phyloP scores from a whole-genome alignment of 129 eudicot species.

The Saussurea involucrata region DNA sequence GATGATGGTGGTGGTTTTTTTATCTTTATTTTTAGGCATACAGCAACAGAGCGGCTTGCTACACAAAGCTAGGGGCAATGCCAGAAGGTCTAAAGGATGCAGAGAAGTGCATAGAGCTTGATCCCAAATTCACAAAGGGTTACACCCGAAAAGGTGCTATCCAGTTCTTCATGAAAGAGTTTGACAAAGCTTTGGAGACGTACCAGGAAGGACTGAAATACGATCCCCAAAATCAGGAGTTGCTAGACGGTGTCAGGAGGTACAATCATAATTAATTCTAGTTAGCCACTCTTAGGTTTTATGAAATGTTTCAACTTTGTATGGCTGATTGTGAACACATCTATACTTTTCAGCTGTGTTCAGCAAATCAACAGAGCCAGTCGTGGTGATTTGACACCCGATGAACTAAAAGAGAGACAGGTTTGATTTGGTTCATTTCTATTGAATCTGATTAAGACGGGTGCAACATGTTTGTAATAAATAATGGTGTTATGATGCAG shows the following conservation, averaged over 20 bases:
- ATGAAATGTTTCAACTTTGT: background rate
- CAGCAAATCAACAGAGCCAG: conserved; percentile 85
- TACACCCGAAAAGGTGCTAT: conserved; percentile 91
- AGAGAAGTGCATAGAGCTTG: conserved; percentile 93
- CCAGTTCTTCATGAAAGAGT: conserved; percentile 92
- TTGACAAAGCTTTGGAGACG: conserved; percentile 93
- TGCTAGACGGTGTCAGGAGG: conserved; percentile 90
- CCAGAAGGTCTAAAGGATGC: conserved; percentile 98
- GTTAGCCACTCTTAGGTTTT: background rate
- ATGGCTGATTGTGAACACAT: background rate
- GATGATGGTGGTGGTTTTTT: background rate
- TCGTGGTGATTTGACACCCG: conserved; percentile 92
- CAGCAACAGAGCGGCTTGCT: conserved; percentile 94
- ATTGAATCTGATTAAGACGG: background rate
- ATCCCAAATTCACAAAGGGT: conserved; percentile 87
- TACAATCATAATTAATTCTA: conserved; percentile 13
- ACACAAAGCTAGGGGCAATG: conserved; percentile 90
- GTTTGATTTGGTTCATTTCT: conserved; percentile 19
- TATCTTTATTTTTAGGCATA: conserved; percentile 42
- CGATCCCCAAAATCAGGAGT: conserved; percentile 74
- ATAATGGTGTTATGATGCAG: conserved; percentile 28
- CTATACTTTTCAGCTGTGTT: conserved; percentile 59
- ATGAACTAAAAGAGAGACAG: conserved; percentile 98
- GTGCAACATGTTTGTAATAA: background rate
- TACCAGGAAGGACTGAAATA: conserved; percentile 86